Conservation (phyloP, 2,329 filamentous ascomycete species). For the Amauroascus niger region DNA sequence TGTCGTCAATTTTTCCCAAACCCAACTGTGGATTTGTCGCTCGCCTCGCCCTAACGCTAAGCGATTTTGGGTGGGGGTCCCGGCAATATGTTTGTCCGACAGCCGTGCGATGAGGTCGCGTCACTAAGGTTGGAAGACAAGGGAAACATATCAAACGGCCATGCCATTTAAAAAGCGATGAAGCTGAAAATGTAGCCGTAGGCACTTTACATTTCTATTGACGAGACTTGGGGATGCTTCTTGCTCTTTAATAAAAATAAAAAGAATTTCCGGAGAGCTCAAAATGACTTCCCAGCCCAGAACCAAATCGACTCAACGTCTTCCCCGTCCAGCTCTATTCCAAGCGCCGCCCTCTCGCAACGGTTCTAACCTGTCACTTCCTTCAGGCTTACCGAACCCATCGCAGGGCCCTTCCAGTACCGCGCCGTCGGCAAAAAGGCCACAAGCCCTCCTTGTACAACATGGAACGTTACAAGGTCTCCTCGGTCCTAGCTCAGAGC, state of each 20-base stretch:
- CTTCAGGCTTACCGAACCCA: slow-evolving; percentile 29
- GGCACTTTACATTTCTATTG: not conserved
- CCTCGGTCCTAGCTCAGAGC: not conserved
- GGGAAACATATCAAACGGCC: not conserved
- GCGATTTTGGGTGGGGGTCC: slow-evolving; percentile 1
- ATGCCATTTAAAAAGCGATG: not conserved
- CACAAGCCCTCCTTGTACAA: slow-evolving; percentile 2
- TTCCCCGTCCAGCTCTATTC: slow-evolving; percentile 68
- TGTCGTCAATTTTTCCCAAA: slow-evolving; percentile 20
- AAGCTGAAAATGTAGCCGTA: not conserved
- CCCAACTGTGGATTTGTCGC: slow-evolving; percentile 35
- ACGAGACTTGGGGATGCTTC: not conserved
- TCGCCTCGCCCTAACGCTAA: slow-evolving; percentile 27
- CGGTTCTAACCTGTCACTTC: slow-evolving; percentile 58
- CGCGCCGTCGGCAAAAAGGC: not conserved
- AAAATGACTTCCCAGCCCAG: not conserved
- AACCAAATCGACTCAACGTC: slow-evolving; percentile 39
- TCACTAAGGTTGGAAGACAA: too few relatives aligned
- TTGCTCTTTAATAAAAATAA: not conserved
- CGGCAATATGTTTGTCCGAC: not conserved
- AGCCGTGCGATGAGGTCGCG: not conserved
- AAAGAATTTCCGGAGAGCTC: too few relatives aligned
- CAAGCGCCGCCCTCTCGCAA: slow-evolving; percentile 70
- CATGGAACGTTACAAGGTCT: slow-evolving; percentile 4
- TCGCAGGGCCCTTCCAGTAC: not conserved